phyloP scores from a whole-genome alignment of 2,329 filamentous ascomycete genomes.

The Diaporthe capsici region DNA sequence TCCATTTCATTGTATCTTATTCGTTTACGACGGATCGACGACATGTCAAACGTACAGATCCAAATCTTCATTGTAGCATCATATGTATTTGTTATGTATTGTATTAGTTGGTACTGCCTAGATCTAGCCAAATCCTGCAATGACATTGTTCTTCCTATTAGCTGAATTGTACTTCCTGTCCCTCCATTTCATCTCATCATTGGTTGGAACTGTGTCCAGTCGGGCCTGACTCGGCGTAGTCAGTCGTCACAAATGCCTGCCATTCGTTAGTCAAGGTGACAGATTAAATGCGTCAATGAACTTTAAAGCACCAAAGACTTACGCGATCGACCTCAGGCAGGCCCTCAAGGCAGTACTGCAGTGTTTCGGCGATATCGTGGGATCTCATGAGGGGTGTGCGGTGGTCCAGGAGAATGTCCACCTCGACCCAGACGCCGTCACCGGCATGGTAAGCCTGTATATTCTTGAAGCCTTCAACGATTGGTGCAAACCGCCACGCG shows the following conservation, averaged over 20 bases:
- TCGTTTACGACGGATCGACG: too few species aligned
- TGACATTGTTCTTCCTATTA: background rate
- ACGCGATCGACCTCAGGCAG: constrained; percentile 54
- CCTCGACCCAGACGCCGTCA: constrained; percentile 74
- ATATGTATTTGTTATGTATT: background rate
- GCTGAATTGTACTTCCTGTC: background rate
- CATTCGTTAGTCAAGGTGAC: background rate
- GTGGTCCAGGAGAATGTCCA: constrained; percentile 70
- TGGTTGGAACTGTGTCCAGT: constrained; percentile 53
- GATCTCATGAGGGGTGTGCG: constrained; percentile 64
- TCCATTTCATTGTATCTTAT: background rate
- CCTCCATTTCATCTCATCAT: background rate
- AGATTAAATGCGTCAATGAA: background rate
- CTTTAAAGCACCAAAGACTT: background rate
- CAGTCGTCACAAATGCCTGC: constrained; percentile 55
- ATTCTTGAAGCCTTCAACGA: constrained; percentile 67
- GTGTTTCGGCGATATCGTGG: constrained; percentile 73
- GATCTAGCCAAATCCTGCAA: background rate
- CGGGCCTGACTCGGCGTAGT: constrained; percentile 71
- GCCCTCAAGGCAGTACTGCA: constrained; percentile 74
- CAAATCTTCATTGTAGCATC: background rate
- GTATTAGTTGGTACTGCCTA: background rate
- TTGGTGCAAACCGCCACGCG: constrained; percentile 68
- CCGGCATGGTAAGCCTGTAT: constrained; percentile 72
- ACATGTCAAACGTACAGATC: background rate